These are phyloP conservation scores for Cystobasidium tubakii DNA, from an alignment of 768 basidiomycete species.

Conservation along the genomic window DNA sequence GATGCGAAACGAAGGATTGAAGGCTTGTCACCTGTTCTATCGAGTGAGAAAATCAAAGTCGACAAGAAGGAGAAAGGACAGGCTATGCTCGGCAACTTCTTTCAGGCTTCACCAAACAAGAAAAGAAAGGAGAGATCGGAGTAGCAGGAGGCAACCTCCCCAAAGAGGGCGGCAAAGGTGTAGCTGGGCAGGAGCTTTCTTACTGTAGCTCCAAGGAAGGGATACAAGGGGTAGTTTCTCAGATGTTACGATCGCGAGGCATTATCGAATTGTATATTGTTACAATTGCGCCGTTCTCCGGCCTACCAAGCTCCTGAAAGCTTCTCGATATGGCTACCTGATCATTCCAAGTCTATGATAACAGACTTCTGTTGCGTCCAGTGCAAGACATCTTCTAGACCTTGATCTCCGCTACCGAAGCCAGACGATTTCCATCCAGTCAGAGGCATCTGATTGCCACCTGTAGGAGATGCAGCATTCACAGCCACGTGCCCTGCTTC, in stretches of 20 bases:
- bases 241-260: too few species aligned
- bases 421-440: conserved; percentile 1
- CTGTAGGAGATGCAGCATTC: conserved; percentile 3
- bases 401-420: background rate
- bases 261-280: too few species aligned
- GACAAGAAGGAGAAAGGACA: conserved; percentile 36
- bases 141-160: background rate
- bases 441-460: background rate
- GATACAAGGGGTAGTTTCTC: too few species aligned
- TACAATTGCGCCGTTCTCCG: too few species aligned
- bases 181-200: too few species aligned
- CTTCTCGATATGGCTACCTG: too few species aligned
- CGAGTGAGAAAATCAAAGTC: conserved; percentile 28
- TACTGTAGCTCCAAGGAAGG: too few species aligned
- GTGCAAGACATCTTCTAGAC: background rate
- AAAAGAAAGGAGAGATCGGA: conserved; percentile 9
- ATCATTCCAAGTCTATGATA: background rate
- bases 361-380: background rate
- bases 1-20: conserved; percentile 32
- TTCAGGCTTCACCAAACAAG: conserved; percentile 16
- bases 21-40: conserved; percentile 32
- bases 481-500: conserved; percentile 21
- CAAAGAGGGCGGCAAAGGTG: background rate
- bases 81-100: conserved; percentile 21
- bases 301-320: too few species aligned